Conservation (phyloP, 108 stramenopile species). For the Stephanodiscus minutulus region DNA sequence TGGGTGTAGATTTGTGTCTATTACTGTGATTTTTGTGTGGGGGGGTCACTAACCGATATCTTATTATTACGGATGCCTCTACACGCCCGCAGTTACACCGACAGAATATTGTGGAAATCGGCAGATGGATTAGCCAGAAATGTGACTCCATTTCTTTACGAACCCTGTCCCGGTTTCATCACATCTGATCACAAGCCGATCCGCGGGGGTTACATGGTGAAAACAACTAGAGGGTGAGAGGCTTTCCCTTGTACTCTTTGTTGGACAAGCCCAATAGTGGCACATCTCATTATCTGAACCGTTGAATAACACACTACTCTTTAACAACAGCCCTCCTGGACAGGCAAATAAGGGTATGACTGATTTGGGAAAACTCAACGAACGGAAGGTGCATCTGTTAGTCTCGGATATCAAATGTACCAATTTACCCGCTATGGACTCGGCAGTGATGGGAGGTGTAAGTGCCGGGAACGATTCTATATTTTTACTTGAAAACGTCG, state of each 20-base stretch:
- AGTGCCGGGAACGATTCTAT: neutral
- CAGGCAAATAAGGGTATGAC: neutral
- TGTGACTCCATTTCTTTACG: conserved; percentile 57
- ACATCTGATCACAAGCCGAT: conserved; percentile 89
- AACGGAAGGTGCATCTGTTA: conserved; percentile 43
- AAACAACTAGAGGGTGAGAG: conserved; percentile 41
- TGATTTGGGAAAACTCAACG: neutral
- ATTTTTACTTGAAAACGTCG: neutral
- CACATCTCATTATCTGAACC: neutral
- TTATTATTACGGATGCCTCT: neutral
- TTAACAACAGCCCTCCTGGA: neutral
- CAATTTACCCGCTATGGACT: conserved; percentile 60
- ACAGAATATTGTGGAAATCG: conserved; percentile 74
- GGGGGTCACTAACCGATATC: neutral
- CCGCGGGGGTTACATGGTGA: conserved; percentile 67
- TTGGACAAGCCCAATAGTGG: neutral
- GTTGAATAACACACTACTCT: neutral
- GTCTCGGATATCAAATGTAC: conserved; percentile 58
- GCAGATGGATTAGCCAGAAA: conserved; percentile 50
- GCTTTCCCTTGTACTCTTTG: neutral
- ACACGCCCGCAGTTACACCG: conserved; percentile 52
- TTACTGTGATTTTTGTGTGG: neutral
- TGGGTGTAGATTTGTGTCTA: neutral
- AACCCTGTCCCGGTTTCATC: conserved; percentile 64
- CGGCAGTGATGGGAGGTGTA: conserved; percentile 38